phyloP scores from a whole-genome alignment of 2,329 filamentous ascomycete species.

The Claviceps humidiphila region DNA sequence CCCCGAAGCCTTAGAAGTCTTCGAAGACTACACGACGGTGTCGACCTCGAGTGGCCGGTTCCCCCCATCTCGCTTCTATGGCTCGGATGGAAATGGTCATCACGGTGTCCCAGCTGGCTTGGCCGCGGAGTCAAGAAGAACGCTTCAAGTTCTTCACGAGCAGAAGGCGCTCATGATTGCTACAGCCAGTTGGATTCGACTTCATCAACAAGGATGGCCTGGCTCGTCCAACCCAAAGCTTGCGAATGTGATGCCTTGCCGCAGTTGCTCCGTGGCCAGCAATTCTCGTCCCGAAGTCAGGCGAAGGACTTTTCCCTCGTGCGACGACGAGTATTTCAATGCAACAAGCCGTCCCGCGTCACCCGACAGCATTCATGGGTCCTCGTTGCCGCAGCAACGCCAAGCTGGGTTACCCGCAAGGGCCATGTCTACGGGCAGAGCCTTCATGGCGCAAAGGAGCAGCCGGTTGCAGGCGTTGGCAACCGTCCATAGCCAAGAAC shows the following conservation, averaged over 20 bases:
- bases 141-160: constrained; percentile 18
- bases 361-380: neutral
- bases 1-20: constrained; percentile 50
- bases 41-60: constrained; percentile 35
- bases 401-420: constrained; percentile 7
- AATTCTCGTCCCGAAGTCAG: constrained; percentile 2
- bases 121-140: constrained; percentile 17
- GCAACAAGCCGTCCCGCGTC: constrained; percentile 1
- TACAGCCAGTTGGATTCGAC: constrained; percentile 25
- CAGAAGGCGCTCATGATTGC: constrained; percentile 24
- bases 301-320: constrained; percentile 8
- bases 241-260: constrained; percentile 11
- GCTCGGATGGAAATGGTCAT: constrained; percentile 11
- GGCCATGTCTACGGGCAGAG: constrained; percentile 13
- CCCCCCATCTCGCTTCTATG: constrained; percentile 28
- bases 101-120: constrained; percentile 10
- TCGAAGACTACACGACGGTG: constrained; percentile 51
- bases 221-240: constrained; percentile 17
- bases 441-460: constrained; percentile 14
- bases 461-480: constrained; percentile 4
- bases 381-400: neutral
- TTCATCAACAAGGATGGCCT: constrained; percentile 24
- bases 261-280: constrained; percentile 12
- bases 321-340: constrained; percentile 4
- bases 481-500: constrained; percentile 1